Percentiles rank a stretch among this genome's conserved stretches.
Conservation (phyloP, 1,284 basidiomycete genomes). For the Fistulinella staudtii region DNA sequence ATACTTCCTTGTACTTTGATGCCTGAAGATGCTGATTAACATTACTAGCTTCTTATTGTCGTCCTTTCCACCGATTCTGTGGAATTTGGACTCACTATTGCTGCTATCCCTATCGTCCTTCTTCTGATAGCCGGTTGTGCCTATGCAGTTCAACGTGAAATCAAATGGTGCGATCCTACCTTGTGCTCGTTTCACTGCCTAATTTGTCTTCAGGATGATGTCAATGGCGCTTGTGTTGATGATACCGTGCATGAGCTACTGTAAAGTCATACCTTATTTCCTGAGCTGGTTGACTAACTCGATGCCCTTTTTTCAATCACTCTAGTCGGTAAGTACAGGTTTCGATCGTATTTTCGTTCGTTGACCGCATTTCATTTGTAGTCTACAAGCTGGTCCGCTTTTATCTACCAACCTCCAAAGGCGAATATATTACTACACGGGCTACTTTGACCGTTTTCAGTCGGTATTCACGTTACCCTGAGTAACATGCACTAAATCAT, state of each 20-base stretch:
- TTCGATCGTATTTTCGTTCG: neutral
- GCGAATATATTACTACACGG: conserved; percentile 62
- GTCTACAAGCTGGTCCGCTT: conserved; percentile 80
- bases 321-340: conserved; percentile 38
- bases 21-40: neutral
- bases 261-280: conserved; percentile 41
- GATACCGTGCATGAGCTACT: conserved; percentile 71
- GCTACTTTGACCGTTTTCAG: conserved; percentile 77
- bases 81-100: conserved; percentile 76
- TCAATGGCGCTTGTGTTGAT: conserved; percentile 63
- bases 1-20: conserved; percentile 10
- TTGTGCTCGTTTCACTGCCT: neutral
- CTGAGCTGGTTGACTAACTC: conserved; percentile 13
- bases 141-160: conserved; percentile 70
- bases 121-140: conserved; percentile 62
- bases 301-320: neutral
- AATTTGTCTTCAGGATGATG: conserved; percentile 51
- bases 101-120: conserved; percentile 78
- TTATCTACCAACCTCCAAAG: conserved; percentile 55
- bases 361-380: conserved; percentile 27
- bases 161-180: conserved; percentile 57
- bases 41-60: conserved; percentile 66
- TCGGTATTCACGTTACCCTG: conserved; percentile 38
- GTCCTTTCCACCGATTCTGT: conserved; percentile 59
- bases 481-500: conserved; percentile 1